These are phyloP conservation scores for Xylariales sp. DNA, from an alignment of 2,329 filamentous ascomycete genomes.

Conservation along the genomic window DNA sequence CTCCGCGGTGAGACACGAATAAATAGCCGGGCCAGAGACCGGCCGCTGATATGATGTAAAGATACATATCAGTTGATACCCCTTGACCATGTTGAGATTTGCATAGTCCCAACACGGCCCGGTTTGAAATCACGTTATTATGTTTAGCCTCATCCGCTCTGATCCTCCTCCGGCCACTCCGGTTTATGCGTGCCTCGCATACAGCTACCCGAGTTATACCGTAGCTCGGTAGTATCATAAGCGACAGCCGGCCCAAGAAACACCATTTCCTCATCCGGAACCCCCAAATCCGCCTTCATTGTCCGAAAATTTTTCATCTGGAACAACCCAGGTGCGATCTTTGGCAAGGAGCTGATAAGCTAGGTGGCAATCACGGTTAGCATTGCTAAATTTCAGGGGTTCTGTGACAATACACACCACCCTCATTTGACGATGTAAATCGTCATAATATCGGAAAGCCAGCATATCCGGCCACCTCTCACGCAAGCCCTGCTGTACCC, in stretches of 20 bases:
- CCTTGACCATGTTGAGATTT: slow-evolving; percentile 6
- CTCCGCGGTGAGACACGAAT: slow-evolving; percentile 26
- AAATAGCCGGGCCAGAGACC: not conserved
- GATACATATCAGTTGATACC: slow-evolving; percentile 27
- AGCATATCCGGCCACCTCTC: slow-evolving; percentile 47
- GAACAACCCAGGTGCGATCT: slow-evolving; percentile 43
- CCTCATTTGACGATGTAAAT: slow-evolving; percentile 48
- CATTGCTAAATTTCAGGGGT: not conserved
- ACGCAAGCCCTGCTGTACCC: slow-evolving; percentile 42
- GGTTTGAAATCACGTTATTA: not conserved
- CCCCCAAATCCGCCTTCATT: slow-evolving; percentile 45
- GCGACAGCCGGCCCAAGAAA: slow-evolving; percentile 47
- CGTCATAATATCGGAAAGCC: slow-evolving; percentile 46
- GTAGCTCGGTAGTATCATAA: slow-evolving; percentile 46
- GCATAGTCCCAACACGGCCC: not conserved
- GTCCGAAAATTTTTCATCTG: slow-evolving; percentile 43
- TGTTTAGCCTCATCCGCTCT: not conserved
- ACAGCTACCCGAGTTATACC: slow-evolving; percentile 48
- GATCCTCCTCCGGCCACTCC: slow-evolving; percentile 43
- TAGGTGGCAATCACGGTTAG: slow-evolving; percentile 32
- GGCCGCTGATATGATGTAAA: slow-evolving; percentile 11
- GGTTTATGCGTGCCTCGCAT: slow-evolving; percentile 45
- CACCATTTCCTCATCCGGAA: slow-evolving; percentile 46
- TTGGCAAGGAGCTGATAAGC: slow-evolving; percentile 41
- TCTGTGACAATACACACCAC: slow-evolving; percentile 41